These are phyloP conservation scores for Phytophthora gonapodyides DNA, from an alignment of 352 stramenopile species.

Conservation along the genomic window DNA sequence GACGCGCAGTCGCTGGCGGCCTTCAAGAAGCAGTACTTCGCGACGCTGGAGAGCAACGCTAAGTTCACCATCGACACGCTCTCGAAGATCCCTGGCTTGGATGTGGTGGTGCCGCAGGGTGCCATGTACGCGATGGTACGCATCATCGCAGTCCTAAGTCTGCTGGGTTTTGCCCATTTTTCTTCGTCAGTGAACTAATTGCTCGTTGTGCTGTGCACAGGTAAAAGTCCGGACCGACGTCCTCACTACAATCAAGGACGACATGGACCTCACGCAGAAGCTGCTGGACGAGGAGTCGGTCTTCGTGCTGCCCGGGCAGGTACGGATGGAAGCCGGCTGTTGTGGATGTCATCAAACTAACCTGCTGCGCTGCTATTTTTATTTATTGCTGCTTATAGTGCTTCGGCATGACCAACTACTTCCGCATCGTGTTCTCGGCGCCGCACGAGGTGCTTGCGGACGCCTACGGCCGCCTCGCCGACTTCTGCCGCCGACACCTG, in stretches of 20 bases:
- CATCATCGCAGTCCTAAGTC: background rate
- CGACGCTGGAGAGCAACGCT: constrained; percentile 86
- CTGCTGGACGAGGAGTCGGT: constrained; percentile 96
- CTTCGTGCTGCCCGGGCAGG: constrained; percentile 93
- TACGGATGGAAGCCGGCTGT: constrained; percentile 10
- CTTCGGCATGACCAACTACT: constrained; percentile 75
- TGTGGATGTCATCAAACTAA: background rate
- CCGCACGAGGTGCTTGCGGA: constrained; percentile 66
- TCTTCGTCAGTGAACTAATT: background rate
- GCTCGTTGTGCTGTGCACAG: constrained; percentile 14
- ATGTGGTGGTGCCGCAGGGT: constrained; percentile 90
- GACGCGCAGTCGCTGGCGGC: constrained; percentile 61
- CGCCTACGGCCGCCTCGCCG: constrained; percentile 61
- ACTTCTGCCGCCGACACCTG: constrained; percentile 63
- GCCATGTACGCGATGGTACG: constrained; percentile 96
- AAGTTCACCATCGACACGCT: constrained; percentile 81
- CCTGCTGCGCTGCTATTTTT: too few species aligned
- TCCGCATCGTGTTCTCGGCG: constrained; percentile 76
- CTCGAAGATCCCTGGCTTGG: constrained; percentile 78
- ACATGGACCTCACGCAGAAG: constrained; percentile 94
- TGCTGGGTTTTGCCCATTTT: background rate
- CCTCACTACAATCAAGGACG: constrained; percentile 88
- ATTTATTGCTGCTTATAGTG: constrained; percentile 23
- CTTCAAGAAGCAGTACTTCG: constrained; percentile 89
- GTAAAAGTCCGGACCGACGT: constrained; percentile 66